Percentiles rank a stretch among this genome's conserved stretches.
phyloP scores from a whole-genome alignment of 2,329 filamentous ascomycete species.

The Aquanectria penicillioides region DNA sequence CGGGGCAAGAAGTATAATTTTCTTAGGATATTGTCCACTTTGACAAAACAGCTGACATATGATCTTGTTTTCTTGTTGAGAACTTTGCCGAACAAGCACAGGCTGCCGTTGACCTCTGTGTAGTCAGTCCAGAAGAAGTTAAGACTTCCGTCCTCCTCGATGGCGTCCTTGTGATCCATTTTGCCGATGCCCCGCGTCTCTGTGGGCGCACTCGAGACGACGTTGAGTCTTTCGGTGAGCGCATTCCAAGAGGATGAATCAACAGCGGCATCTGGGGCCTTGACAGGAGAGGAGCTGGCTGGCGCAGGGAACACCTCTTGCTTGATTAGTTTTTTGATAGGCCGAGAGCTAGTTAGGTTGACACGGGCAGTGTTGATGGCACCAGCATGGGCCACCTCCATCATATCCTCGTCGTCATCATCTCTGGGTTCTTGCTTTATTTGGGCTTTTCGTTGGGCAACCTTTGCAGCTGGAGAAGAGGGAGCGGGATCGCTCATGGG shows the following conservation, averaged over 20 bases:
- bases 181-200: slow-evolving; percentile 79
- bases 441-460: slow-evolving; percentile 75
- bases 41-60: slow-evolving; percentile 93
- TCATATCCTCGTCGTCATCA: slow-evolving; percentile 82
- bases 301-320: slow-evolving; percentile 74
- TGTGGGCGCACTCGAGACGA: slow-evolving; percentile 79
- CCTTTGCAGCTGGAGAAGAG: slow-evolving; percentile 87
- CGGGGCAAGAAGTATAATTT: slow-evolving; percentile 95
- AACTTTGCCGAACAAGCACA: slow-evolving; percentile 97
- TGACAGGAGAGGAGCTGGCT: slow-evolving; percentile 78
- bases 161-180: slow-evolving; percentile 81
- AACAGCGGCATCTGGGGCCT: slow-evolving; percentile 67
- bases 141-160: slow-evolving; percentile 92
- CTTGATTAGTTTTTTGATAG: slow-evolving; percentile 77
- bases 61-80: slow-evolving; percentile 83
- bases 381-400: slow-evolving; percentile 86
- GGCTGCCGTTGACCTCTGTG: slow-evolving; percentile 87
- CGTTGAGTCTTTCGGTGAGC: slow-evolving; percentile 85
- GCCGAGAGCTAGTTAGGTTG: slow-evolving; percentile 83
- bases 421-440: slow-evolving; percentile 63
- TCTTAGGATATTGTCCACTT: slow-evolving; percentile 91
- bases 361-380: slow-evolving; percentile 75
- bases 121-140: slow-evolving; percentile 99
- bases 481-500: slow-evolving; percentile 87
- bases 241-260: slow-evolving; percentile 90